Evolutionary conservation across 2,329 filamentous ascomycete genomes (phyloP).

Genomic region (Xylariaceae sp.): DNA sequence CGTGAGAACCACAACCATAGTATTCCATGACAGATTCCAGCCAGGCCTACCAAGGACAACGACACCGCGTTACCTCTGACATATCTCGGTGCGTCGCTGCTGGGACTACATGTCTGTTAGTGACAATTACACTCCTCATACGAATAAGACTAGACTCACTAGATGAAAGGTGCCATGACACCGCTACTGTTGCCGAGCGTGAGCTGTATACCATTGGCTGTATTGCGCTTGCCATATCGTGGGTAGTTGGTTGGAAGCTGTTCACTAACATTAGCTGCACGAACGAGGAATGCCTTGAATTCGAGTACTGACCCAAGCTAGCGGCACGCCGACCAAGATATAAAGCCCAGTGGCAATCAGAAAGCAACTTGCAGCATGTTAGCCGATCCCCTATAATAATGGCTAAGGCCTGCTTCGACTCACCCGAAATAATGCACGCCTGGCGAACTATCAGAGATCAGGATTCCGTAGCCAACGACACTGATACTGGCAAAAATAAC

Average conservation of each 20-base stretch:
- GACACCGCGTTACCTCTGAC: constrained; percentile 58
- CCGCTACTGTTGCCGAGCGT: constrained; percentile 66
- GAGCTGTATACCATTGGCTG: constrained; percentile 65
- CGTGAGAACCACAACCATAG: constrained; percentile 50
- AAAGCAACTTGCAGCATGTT: constrained; percentile 49
- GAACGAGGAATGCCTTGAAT: not conserved
- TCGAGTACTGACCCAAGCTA: constrained; percentile 44
- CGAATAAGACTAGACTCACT: constrained; percentile 30
- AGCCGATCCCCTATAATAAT: not conserved
- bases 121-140: not conserved
- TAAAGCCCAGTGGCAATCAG: constrained; percentile 72
- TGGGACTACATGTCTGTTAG: constrained; percentile 34
- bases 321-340: constrained; percentile 48
- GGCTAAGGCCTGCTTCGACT: not conserved
- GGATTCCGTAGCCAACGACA: constrained; percentile 62
- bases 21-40: constrained; percentile 46
- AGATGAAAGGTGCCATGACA: constrained; percentile 68
- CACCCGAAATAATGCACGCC: constrained; percentile 65
- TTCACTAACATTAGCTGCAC: constrained; percentile 6
- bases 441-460: constrained; percentile 55
- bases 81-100: constrained; percentile 50
- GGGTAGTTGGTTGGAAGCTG: constrained; percentile 61
- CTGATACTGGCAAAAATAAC: constrained; percentile 58
- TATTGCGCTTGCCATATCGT: constrained; percentile 70
- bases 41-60: constrained; percentile 51